These are phyloP conservation scores for Puccinia brachypodii DNA, from an alignment of 1,284 basidiomycete genomes.

Conservation along the genomic window DNA sequence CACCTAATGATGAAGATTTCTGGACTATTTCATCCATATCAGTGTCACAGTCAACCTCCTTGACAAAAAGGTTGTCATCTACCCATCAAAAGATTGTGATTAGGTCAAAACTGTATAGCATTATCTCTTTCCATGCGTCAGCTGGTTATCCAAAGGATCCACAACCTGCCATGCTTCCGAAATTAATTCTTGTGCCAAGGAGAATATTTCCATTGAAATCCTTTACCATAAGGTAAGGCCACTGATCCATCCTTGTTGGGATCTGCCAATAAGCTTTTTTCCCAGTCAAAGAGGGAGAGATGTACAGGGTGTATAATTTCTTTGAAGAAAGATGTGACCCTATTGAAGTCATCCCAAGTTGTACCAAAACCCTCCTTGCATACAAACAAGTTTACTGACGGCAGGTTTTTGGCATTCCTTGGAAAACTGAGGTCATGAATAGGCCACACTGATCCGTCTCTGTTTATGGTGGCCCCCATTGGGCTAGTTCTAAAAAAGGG, in stretches of 20 bases:
- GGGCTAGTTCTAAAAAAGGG: background rate
- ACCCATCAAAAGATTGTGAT: background rate
- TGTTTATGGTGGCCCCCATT: background rate
- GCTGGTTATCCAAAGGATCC: background rate
- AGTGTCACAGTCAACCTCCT: background rate
- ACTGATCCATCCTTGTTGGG: background rate
- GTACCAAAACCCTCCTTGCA: background rate
- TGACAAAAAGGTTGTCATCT: background rate
- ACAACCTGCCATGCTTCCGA: background rate
- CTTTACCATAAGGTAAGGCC: background rate
- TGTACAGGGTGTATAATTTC: too few relatives aligned
- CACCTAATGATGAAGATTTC: background rate
- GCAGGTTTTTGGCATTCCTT: background rate
- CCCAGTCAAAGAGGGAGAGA: conserved; percentile 5
- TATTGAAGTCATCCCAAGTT: background rate
- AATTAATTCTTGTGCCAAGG: background rate
- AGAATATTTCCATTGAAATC: background rate
- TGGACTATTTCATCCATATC: background rate
- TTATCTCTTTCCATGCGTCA: background rate
- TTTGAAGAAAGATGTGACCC: background rate
- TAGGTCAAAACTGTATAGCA: background rate
- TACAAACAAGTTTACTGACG: conserved; percentile 2
- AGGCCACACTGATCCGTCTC: background rate
- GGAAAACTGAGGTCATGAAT: background rate
- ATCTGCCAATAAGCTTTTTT: conserved; percentile 8